Evolutionary conservation across 1,284 basidiomycete species (phyloP).

Genomic region (Hemileia vastatrix): DNA sequence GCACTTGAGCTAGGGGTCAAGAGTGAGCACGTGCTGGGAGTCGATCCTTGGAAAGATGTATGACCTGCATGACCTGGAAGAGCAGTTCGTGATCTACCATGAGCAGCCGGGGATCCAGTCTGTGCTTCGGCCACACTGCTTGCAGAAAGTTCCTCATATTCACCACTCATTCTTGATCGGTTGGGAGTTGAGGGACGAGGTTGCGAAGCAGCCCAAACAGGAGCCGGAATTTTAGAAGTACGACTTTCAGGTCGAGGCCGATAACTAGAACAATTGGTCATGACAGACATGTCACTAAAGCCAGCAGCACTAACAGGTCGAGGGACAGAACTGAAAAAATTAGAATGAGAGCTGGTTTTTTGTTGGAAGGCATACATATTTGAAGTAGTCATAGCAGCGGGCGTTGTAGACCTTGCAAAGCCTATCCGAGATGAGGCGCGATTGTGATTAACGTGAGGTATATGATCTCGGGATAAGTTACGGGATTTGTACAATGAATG

Average conservation of each 20-base stretch:
- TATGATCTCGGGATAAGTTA: no score
- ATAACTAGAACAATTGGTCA: conserved; percentile 4
- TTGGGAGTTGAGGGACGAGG: background rate
- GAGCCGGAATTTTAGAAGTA: conserved; percentile 10
- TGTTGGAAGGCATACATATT: background rate
- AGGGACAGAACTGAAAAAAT: background rate
- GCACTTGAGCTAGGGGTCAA: no score
- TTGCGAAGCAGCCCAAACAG: conserved; percentile 6
- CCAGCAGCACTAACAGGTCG: conserved; percentile 2
- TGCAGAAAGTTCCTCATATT: no score
- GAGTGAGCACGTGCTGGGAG: no score
- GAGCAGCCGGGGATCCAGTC: no score
- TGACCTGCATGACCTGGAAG: no score
- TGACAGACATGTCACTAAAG: conserved; percentile 2
- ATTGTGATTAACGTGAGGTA: background rate
- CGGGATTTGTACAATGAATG: no score
- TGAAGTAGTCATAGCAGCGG: background rate
- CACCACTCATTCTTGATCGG: background rate
- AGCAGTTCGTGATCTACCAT: no score
- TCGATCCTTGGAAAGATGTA: no score
- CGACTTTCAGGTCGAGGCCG: conserved; percentile 7
- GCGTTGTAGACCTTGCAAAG: background rate
- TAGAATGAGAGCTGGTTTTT: background rate
- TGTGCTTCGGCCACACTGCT: no score
- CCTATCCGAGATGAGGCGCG: conserved; percentile 1